phyloP scores from a whole-genome alignment of 768 basidiomycete species.

The Nidula microcarpa region DNA sequence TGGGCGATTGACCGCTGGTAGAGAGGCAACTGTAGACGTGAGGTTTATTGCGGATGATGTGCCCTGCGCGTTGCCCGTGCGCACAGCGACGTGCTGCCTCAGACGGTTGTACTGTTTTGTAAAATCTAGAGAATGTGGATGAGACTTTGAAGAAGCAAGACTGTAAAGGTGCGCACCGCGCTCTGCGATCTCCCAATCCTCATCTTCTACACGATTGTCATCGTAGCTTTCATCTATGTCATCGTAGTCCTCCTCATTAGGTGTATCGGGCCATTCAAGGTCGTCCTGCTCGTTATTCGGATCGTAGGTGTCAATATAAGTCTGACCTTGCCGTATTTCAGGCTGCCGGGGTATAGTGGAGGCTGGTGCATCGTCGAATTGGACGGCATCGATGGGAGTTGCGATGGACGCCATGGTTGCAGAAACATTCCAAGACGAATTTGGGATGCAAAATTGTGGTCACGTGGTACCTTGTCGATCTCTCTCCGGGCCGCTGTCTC shows the following conservation, averaged over 20 bases:
- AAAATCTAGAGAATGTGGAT: slow-evolving; percentile 62
- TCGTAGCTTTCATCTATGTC: slow-evolving; percentile 47
- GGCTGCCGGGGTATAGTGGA: slow-evolving; percentile 7
- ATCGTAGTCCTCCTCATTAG: slow-evolving; percentile 36
- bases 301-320: slow-evolving; percentile 42
- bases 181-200: slow-evolving; percentile 87
- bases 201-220: slow-evolving; percentile 70
- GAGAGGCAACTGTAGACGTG: slow-evolving; percentile 48
- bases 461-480: slow-evolving; percentile 8
- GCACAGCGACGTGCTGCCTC: slow-evolving; percentile 85
- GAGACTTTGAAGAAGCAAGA: slow-evolving; percentile 2
- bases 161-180: slow-evolving; percentile 47
- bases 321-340: slow-evolving; percentile 21
- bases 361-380: slow-evolving; percentile 60
- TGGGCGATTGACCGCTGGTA: slow-evolving; percentile 75
- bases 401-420: slow-evolving; percentile 23
- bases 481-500: neutral
- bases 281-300: slow-evolving; percentile 32
- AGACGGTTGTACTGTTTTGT: slow-evolving; percentile 98
- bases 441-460: slow-evolving; percentile 4
- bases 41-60: slow-evolving; percentile 48
- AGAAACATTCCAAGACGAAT: slow-evolving; percentile 1
- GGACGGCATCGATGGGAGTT: slow-evolving; percentile 39
- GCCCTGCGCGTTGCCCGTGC: slow-evolving; percentile 66
- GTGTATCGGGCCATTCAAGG: slow-evolving; percentile 24